phyloP scores from a whole-genome alignment of 495 filamentous ascomycete genomes.

The Aspergillus campestris region DNA sequence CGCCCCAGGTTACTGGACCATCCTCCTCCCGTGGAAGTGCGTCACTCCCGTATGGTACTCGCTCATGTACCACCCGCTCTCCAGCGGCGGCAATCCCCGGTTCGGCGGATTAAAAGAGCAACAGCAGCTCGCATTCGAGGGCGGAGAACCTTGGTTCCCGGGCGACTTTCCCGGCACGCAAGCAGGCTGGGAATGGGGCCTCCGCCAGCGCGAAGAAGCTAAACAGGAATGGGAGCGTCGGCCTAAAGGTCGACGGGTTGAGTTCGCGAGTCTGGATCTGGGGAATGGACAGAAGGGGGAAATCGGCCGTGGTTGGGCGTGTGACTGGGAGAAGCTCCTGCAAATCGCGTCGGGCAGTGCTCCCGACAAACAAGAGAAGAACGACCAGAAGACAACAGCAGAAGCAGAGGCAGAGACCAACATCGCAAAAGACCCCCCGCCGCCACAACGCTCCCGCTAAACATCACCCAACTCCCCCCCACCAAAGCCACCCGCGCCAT shows the following conservation, averaged over 20 bases:
- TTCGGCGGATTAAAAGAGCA: constrained; percentile 78
- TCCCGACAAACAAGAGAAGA: not conserved
- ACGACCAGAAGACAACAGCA: constrained; percentile 6
- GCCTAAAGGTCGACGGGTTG: constrained; percentile 73
- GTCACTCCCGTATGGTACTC: constrained; percentile 79
- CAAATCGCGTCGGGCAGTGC: constrained; percentile 8
- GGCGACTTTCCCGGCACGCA: constrained; percentile 77
- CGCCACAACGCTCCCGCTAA: constrained; percentile 14
- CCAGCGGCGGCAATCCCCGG: constrained; percentile 65
- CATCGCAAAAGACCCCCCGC: not conserved
- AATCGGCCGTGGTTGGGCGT: constrained; percentile 73
- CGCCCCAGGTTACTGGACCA: constrained; percentile 69
- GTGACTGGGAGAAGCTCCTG: constrained; percentile 73
- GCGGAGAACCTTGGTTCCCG: constrained; percentile 75
- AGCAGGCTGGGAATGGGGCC: constrained; percentile 72
- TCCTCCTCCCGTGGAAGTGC: constrained; percentile 89
- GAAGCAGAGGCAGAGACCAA: constrained; percentile 12
- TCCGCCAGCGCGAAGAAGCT: constrained; percentile 51
- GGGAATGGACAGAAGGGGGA: constrained; percentile 73
- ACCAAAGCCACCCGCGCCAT: constrained; percentile 3
- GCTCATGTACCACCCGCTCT: constrained; percentile 77
- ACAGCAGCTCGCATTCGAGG: constrained; percentile 75
- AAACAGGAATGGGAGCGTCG: constrained; percentile 64
- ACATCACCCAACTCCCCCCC: constrained; percentile 21
- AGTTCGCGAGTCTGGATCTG: constrained; percentile 69